Evolutionary conservation across 1,139 yeast species (phyloP).

Genomic region (Lodderomyces orthopsilosis): DNA sequence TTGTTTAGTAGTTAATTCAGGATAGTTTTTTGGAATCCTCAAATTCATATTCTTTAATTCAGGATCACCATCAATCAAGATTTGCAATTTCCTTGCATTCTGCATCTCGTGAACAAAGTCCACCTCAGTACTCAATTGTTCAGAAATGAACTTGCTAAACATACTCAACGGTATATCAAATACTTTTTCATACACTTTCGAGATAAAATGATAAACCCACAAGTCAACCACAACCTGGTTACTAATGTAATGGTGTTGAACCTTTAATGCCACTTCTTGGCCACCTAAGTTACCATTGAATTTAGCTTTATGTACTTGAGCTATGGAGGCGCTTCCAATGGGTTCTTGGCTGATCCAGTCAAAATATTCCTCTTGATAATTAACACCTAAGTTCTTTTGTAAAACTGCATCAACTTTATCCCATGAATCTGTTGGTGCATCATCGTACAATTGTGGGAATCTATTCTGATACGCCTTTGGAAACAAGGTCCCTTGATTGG

Average conservation of each 20-base stretch:
- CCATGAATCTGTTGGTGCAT: slow-evolving; percentile 72
- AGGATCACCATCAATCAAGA: slow-evolving; percentile 22
- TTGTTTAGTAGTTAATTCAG: slow-evolving; percentile 44
- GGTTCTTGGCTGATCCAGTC: slow-evolving; percentile 49
- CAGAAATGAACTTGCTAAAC: slow-evolving; percentile 56
- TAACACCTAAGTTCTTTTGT: slow-evolving; percentile 41
- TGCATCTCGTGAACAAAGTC: slow-evolving; percentile 56
- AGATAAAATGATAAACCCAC: slow-evolving; percentile 51
- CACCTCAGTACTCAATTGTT: slow-evolving; percentile 58
- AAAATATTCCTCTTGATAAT: slow-evolving; percentile 46
- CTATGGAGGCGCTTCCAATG: slow-evolving; percentile 70
- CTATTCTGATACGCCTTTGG: slow-evolving; percentile 60
- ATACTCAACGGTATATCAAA: slow-evolving; percentile 65
- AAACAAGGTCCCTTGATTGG: slow-evolving; percentile 65
- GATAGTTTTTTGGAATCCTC: slow-evolving; percentile 52
- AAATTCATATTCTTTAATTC: slow-evolving; percentile 22
- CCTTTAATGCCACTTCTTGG: slow-evolving; percentile 67
- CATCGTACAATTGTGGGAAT: slow-evolving; percentile 60
- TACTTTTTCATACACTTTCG: slow-evolving; percentile 53
- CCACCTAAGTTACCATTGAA: slow-evolving; percentile 28
- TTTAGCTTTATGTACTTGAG: slow-evolving; percentile 64
- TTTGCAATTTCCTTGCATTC: slow-evolving; percentile 42
- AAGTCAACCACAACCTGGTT: slow-evolving; percentile 60
- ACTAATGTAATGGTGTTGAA: slow-evolving; percentile 62
- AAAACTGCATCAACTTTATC: slow-evolving; percentile 45